Base-by-base conservation (phyloP, 1,284 basidiomycete genomes). In the Rhodotorula sp. region DNA sequence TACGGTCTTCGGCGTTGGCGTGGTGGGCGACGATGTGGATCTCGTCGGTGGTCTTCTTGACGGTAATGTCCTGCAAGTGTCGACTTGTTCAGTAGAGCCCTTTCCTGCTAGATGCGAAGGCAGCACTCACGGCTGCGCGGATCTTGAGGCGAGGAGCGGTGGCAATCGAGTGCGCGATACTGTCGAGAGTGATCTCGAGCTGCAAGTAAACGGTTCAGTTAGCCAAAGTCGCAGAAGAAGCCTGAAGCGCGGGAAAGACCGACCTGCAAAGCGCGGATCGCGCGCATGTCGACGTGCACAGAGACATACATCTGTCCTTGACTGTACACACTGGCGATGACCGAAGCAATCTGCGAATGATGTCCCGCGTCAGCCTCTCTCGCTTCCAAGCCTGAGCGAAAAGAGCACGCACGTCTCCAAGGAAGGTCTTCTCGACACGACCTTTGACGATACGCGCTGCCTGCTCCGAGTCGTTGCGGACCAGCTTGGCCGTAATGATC, bases 371-470 rank as follows among this genome's bases (percentile, higher is more conserved):
- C 12, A 34, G 10, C 8, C 43, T 5, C 47, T 71, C 64, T 55
- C 54, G 26, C 23, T 54, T 4, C 15, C 23, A 26, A 71, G 69
- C 59, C 34, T 6, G 19, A 49, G 31, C 38, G 38, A 6, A 18
- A 19, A n/a, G 15, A 69, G 62, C 28, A 82, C 89, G 77, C 75
- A 94, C 92, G 83, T 98, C 97, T 76, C 94, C 92, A 15, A 99
- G 84, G 71, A 92, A 87, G 0, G 97, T 99, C 84, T 95, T 95
- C 82, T 99, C 97, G 67, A 99, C 83, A 61, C 97, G 87, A 18
- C 91, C 97, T 82, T 99, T 99, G 76, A 99, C 95, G 77, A 99
- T 98, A 68, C 97, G 89, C 31, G 97, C 97, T 48, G 95, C 93
- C 23, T 89, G 86, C 79, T 97, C 94, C 63, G 87, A 86, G 57